phyloP scores from a whole-genome alignment of 305 asterid genomes.

The Fraxinus paxiana region DNA sequence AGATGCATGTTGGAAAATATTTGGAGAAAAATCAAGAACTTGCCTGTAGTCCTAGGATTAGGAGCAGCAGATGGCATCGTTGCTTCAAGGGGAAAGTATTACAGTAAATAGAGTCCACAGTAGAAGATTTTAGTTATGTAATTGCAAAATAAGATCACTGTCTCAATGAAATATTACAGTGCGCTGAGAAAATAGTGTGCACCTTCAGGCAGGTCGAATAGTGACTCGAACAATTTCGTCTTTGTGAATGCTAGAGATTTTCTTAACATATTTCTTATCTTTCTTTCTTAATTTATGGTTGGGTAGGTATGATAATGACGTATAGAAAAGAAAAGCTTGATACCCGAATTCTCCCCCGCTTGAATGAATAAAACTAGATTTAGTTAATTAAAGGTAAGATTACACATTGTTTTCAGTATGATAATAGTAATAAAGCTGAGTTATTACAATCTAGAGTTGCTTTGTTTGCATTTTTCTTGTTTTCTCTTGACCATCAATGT shows the following conservation, averaged over 20 bases:
- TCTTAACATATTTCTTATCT: background rate
- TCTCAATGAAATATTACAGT: background rate
- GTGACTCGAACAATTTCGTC: background rate
- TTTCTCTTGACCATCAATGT: background rate
- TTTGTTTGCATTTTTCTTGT: background rate
- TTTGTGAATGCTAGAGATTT: background rate
- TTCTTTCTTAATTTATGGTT: background rate
- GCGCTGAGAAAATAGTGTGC: background rate
- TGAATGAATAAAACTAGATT: background rate
- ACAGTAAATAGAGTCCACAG: background rate
- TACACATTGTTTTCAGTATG: background rate
- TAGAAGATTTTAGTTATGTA: background rate
- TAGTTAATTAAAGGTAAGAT: background rate
- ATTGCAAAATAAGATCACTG: background rate
- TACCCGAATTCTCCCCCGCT: background rate
- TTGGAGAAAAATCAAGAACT: background rate
- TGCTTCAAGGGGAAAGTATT: background rate
- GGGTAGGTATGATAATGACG: background rate
- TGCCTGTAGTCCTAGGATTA: background rate
- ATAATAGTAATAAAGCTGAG: background rate
- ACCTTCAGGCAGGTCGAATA: background rate
- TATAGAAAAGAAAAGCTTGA: background rate
- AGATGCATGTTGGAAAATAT: background rate
- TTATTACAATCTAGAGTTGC: no score
- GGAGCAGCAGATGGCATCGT: background rate